Percentiles rank a stretch among this genome's conserved stretches.
These are phyloP conservation scores for Xerocomellus dryophilus DNA, from an alignment of 768 basidiomycete species.

Conservation along the genomic window DNA sequence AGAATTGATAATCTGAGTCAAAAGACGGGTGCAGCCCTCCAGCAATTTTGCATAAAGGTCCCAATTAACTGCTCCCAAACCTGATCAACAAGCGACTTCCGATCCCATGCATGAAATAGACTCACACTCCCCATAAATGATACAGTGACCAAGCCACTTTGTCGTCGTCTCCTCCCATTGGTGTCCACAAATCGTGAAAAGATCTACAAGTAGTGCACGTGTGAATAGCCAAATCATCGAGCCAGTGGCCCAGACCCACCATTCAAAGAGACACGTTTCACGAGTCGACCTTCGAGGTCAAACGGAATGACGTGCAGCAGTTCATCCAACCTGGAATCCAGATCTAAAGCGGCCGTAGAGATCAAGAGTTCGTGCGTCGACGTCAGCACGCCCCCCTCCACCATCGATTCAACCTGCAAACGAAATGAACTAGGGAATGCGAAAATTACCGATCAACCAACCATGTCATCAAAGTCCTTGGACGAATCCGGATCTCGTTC, in stretches of 20 bases:
- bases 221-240: background rate
- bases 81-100: background rate
- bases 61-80: slow-evolving; percentile 52
- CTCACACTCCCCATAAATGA: slow-evolving; percentile 47
- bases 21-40: slow-evolving; percentile 37
- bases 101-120: background rate
- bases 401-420: slow-evolving; percentile 47
- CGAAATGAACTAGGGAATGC: slow-evolving; percentile 2
- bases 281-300: slow-evolving; percentile 58
- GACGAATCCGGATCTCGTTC: slow-evolving; percentile 39
- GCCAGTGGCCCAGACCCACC: slow-evolving; percentile 38
- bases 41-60: slow-evolving; percentile 46
- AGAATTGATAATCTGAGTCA: slow-evolving; percentile 38
- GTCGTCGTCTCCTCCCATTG: slow-evolving; percentile 23
- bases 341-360: slow-evolving; percentile 49
- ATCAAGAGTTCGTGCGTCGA: slow-evolving; percentile 47
- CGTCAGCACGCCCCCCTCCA: slow-evolving; percentile 41
- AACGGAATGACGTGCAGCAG: slow-evolving; percentile 42
- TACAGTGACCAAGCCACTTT: slow-evolving; percentile 24
- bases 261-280: slow-evolving; percentile 43
- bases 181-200: slow-evolving; percentile 26
- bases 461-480: slow-evolving; percentile 61
- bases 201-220: slow-evolving; percentile 11
- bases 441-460: slow-evolving; percentile 25
- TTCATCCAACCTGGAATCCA: slow-evolving; percentile 54